These are phyloP conservation scores for Lactarius sanguifluus DNA, from an alignment of 768 basidiomycete species.

Conservation along the genomic window DNA sequence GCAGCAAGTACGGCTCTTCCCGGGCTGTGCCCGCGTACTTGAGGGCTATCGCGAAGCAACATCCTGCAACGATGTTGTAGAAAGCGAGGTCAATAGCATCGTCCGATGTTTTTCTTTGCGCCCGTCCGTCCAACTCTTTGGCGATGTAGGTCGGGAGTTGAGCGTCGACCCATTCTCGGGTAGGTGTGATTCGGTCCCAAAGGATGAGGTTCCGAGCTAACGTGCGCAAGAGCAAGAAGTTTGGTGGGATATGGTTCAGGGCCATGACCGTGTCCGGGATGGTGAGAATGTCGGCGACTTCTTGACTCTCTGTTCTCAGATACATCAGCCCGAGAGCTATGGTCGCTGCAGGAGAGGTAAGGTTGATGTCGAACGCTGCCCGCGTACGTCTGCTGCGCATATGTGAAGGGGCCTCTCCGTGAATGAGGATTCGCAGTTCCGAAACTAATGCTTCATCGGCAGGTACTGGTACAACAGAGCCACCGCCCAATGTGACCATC, in stretches of 20 bases:
- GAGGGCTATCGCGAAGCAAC: conserved; percentile 87
- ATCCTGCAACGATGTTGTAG: conserved; percentile 87
- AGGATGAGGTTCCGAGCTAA: conserved; percentile 78
- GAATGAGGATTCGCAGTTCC: conserved; percentile 70
- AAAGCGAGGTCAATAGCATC: conserved; percentile 85
- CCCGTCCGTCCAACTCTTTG: conserved; percentile 54
- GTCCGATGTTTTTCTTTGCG: conserved; percentile 51
- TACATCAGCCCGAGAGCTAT: conserved; percentile 93
- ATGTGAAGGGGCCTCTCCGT: conserved; percentile 59
- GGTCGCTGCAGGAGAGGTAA: conserved; percentile 90
- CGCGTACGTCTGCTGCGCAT: conserved; percentile 40
- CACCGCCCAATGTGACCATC: conserved; percentile 93
- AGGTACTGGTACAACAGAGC: conserved; percentile 57
- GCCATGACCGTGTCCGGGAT: conserved; percentile 80
- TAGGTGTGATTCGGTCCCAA: conserved; percentile 78
- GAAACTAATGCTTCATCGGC: conserved; percentile 72
- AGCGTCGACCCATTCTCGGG: conserved; percentile 64
- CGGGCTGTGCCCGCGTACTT: conserved; percentile 94
- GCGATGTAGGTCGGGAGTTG: conserved; percentile 72
- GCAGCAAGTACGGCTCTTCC: conserved; percentile 81
- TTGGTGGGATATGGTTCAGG: conserved; percentile 85
- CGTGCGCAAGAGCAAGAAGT: conserved; percentile 79
- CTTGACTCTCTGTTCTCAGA: conserved; percentile 76
- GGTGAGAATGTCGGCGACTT: conserved; percentile 81
- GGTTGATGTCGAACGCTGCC: conserved; percentile 73